Evolutionary conservation across 2,329 filamentous ascomycete genomes (phyloP), one percentile per base, ranked within the genome.

Genomic region (Apiospora arundinis): DNA sequence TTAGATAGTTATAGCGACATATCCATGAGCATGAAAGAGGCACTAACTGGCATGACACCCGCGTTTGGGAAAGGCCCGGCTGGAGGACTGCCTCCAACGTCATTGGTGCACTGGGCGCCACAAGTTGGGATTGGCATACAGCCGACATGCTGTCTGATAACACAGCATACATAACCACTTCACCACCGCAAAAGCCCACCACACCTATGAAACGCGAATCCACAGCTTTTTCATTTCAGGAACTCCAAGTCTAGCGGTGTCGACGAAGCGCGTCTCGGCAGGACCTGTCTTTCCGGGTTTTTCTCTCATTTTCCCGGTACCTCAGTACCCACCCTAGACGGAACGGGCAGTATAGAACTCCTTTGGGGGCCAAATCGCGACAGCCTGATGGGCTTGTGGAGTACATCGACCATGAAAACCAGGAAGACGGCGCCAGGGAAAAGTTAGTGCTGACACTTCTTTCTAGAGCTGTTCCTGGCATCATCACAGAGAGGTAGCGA

Each of bases 1-100:
- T 12, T 28, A 63, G 56, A 40, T 63, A 63, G n/a, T 63, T 40
- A 40, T 63, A 63, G 56, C 56, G 56, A 63, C 16, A 63, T 63
- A 63, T 63, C 28, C 28, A 63, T n/a, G 8, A n/a, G 32, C 28
- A 63, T n/a, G 8, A n/a, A 6, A 32, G 32, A 6, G 18, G 28
- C 32, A 37, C 56, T 40, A 37, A n/a, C 18, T n/a, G 8, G 32
- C 18, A 63, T 63, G 28, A n/a, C 28, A 63, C 56, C 18, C 18
- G 28, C 49, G 11, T 40, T 63, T 32, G 56, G 56, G 21, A 40
- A 63, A 40, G 56, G 56, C 4, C 18, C 42, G 12, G 42, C 42
- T 45, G 16, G 12, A 45, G 18, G 11, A 21, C 6, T n/a, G n/a
- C 18, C 11, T 40, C 32, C 11, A 8, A 63, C 56, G 18, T 63